Base-by-base conservation (phyloP, 2,329 filamentous ascomycete genomes). In the Stachybotrys elegans region DNA sequence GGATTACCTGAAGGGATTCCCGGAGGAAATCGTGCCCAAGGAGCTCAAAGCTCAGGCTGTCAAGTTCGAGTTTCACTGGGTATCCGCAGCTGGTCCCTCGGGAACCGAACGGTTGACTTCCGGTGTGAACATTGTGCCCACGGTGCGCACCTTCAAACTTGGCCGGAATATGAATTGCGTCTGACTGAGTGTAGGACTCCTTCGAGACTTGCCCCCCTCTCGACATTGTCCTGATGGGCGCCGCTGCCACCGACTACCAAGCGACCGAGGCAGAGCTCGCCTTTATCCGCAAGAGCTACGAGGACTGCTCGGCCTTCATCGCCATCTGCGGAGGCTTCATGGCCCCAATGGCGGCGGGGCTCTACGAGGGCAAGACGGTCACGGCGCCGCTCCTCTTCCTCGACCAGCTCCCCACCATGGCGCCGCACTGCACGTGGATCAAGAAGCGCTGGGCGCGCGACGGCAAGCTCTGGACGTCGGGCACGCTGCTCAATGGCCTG, bases 171-270 rank as follows among this genome's bases (percentile, higher is more conserved):
- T 5, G 43, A 6, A 13, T 4, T 2, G 16, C 34, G n/a, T 16
- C 34, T 7, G 20, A 20, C 12, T 35, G 5, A 43, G 19, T 19
- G 13, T 3, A 70, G 67, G 57, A 71, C 48, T 62, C 62, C 0
- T 71, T 69, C 22, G 58, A 58, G 4, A 58, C 57, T 2, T 70
- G 67, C 36, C 68, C 68, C 0, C 49, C 57, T 1, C 56, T 72
- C 6, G 69, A 72, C 46, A 61, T 71, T 40, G 61, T 63, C 16
- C 57, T 71, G 35, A 64, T 70, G 43, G 68, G 69, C 1, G 68
- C 69, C 6, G 53, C 61, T 25, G 29, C 54, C 12, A 4, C 47
- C 2, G 39, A 31, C 3, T 64, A 70, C 42, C 45, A 48, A 5
- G 51, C 55, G 4, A 66, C 40, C n/a, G 54, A 59, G 9, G 47